Evolutionary conservation across 2,329 filamentous ascomycete genomes (phyloP).

Genomic region (Paraphoma sp.): DNA sequence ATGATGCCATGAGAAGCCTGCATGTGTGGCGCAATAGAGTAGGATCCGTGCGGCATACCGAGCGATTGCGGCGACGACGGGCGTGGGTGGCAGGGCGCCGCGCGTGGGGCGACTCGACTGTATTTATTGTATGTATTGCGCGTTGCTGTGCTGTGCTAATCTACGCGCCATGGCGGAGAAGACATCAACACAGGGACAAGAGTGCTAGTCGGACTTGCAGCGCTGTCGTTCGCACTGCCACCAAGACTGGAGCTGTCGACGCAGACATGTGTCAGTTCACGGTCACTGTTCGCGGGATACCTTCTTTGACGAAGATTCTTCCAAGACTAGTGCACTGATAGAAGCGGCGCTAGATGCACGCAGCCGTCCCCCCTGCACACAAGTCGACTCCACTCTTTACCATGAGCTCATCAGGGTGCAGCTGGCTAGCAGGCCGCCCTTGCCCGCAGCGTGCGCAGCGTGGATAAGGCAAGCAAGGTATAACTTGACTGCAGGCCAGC

Average conservation of each 20-base stretch:
- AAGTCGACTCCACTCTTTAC: slow-evolving; percentile 12
- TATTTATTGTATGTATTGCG: background rate
- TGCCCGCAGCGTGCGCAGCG: slow-evolving; percentile 17
- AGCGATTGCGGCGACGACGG: background rate
- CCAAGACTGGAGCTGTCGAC: background rate
- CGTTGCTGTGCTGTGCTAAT: too few species aligned
- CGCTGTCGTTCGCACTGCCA: too few species aligned
- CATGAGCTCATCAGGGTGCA: slow-evolving; percentile 22
- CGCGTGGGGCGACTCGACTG: background rate
- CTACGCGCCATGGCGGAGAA: too few species aligned
- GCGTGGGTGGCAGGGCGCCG: background rate
- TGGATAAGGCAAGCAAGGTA: slow-evolving; percentile 15
- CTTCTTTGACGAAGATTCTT: slow-evolving; percentile 23
- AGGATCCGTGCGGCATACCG: background rate
- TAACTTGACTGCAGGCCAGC: slow-evolving; percentile 8
- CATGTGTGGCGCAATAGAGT: slow-evolving; percentile 5
- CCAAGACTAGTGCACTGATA: background rate
- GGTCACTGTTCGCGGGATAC: slow-evolving; percentile 19
- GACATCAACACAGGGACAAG: too few species aligned
- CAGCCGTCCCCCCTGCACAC: slow-evolving; percentile 4
- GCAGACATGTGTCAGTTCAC: slow-evolving; percentile 24
- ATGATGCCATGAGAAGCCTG: background rate
- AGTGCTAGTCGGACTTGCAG: too few species aligned
- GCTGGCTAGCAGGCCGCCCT: slow-evolving; percentile 23
- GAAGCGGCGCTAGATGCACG: slow-evolving; percentile 12